These are phyloP conservation scores for Rusavskia elegans DNA, from an alignment of 495 filamentous ascomycete species.

Conservation along the genomic window DNA sequence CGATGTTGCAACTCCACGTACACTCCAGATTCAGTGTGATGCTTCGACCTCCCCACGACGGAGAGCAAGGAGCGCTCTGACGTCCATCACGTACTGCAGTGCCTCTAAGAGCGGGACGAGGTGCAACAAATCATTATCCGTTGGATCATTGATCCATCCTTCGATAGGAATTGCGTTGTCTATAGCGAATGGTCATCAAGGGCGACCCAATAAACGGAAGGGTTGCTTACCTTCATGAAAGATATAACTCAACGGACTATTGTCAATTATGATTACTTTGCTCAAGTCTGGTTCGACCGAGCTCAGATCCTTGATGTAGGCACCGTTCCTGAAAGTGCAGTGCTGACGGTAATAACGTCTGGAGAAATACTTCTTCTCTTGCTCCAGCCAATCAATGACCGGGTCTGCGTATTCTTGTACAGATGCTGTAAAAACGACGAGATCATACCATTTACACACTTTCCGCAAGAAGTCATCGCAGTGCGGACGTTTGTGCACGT, in stretches of 20 bases:
- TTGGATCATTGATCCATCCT: conserved; percentile 84
- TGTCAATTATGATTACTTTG: conserved; percentile 96
- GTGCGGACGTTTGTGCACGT: conserved; percentile 92
- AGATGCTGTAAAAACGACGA: conserved; percentile 92
- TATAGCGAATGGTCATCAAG: conserved; percentile 24
- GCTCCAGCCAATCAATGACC: conserved; percentile 96
- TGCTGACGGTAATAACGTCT: conserved; percentile 89
- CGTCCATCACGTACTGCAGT: conserved; percentile 89
- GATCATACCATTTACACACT: conserved; percentile 93
- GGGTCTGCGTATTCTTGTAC: conserved; percentile 98
- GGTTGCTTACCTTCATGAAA: conserved; percentile 74
- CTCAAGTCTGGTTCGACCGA: conserved; percentile 91
- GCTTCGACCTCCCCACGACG: conserved; percentile 60
- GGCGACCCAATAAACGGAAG: conserved; percentile 19
- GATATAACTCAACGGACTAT: conserved; percentile 94
- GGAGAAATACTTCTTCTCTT: conserved; percentile 88
- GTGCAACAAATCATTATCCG: conserved; percentile 79
- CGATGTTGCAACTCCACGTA: too few relatives aligned
- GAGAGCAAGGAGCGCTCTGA: conserved; percentile 73
- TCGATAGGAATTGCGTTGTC: conserved; percentile 93
- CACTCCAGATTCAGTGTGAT: conserved; percentile 11
- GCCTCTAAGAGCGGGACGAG: conserved; percentile 88
- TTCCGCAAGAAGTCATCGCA: conserved; percentile 95
- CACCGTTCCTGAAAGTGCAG: conserved; percentile 85
- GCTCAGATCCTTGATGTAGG: conserved; percentile 95